phyloP scores from a whole-genome alignment of 2,329 filamentous ascomycete genomes.

The Juglanconis oblonga region DNA sequence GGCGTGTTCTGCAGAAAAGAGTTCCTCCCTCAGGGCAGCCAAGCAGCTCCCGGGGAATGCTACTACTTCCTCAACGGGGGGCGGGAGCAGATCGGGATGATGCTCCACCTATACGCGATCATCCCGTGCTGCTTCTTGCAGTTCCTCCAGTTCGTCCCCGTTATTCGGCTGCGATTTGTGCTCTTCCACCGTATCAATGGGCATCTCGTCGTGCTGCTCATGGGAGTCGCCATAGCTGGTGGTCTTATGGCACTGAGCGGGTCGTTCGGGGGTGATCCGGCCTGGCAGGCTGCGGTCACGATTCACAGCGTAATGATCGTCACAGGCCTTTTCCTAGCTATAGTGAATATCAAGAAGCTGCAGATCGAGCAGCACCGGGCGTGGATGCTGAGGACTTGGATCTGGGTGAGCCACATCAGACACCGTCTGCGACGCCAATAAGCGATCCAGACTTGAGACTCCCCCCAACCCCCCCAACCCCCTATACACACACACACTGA shows the following conservation, averaged over 20 bases:
- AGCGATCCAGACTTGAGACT: too few relatives aligned
- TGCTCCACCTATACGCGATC: conserved; percentile 43
- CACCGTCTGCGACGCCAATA: not conserved
- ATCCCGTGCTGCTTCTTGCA: conserved; percentile 43
- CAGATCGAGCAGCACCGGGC: conserved; percentile 63
- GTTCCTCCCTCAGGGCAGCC: conserved; percentile 15
- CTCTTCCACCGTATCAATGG: conserved; percentile 60
- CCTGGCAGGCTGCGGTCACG: conserved; percentile 44
- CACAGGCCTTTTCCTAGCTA: conserved; percentile 42
- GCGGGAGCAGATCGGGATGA: conserved; percentile 37
- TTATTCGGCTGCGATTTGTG: conserved; percentile 43
- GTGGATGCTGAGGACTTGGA: conserved; percentile 60
- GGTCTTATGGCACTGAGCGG: conserved; percentile 51
- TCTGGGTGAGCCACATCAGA: conserved; percentile 32
- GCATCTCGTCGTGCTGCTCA: conserved; percentile 50
- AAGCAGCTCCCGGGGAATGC: conserved; percentile 18
- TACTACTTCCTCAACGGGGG: conserved; percentile 17
- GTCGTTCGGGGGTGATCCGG: conserved; percentile 52
- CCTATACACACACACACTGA: not conserved
- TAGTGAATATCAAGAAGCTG: conserved; percentile 55
- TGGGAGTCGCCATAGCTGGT: conserved; percentile 42
- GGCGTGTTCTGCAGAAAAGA: conserved; percentile 31
- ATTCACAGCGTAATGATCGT: conserved; percentile 44
- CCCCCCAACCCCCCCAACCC: not conserved
- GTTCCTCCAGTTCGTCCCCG: conserved; percentile 47